phyloP scores from a whole-genome alignment of 2,329 filamentous ascomycete species.

The Chaetoscypha palmicola region DNA sequence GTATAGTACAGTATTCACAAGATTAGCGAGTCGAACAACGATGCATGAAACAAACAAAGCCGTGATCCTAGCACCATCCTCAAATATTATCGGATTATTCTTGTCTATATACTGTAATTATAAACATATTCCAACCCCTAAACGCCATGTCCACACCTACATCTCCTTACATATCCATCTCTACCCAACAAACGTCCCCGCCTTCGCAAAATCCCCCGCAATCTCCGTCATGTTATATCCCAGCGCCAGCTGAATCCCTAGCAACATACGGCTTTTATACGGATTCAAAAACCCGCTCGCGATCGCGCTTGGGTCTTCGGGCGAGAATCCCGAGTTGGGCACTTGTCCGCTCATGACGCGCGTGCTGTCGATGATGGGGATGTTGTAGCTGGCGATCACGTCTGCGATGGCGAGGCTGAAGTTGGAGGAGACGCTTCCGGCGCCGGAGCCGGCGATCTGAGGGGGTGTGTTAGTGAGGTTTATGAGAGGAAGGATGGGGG shows the following conservation, averaged over 20 bases:
- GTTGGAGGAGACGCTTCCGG: conserved; percentile 40
- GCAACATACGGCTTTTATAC: conserved; percentile 46
- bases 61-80: too few species aligned
- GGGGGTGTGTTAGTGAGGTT: neutral
- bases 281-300: conserved; percentile 49
- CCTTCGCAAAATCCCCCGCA: conserved; percentile 10
- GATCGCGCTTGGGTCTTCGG: conserved; percentile 29
- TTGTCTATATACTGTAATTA: too few species aligned
- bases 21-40: too few species aligned
- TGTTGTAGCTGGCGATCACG: conserved; percentile 39
- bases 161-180: too few species aligned
- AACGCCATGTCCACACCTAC: neutral
- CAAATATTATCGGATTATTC: too few species aligned
- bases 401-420: conserved; percentile 37
- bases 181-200: conserved; percentile 8
- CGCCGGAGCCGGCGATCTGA: conserved; percentile 45
- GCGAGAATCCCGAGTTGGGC: conserved; percentile 8
- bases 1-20: too few species aligned
- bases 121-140: too few species aligned
- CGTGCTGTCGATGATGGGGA: conserved; percentile 45
- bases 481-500: neutral
- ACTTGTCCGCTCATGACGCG: conserved; percentile 41
- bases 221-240: conserved; percentile 21
- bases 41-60: too few species aligned
- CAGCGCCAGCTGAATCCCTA: conserved; percentile 28